phyloP scores from a whole-genome alignment of 371 early-diverging fungal genomes.

The Choanephora cucurbitarum region DNA sequence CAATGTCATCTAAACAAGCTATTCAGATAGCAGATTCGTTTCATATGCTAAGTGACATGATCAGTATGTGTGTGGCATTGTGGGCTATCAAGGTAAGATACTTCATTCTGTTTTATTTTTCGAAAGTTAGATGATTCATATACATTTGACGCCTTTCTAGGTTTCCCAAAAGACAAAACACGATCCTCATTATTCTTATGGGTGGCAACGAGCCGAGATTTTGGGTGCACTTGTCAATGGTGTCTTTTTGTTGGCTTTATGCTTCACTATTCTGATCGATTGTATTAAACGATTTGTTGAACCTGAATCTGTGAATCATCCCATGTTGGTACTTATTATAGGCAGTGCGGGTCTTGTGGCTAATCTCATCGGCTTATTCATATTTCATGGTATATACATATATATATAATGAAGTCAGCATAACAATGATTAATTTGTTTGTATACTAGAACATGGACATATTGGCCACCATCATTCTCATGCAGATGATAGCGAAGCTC shows the following conservation, averaged over 20 bases:
- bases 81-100: constrained; percentile 75
- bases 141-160: constrained; percentile 9
- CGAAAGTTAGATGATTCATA: background rate
- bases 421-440: background rate
- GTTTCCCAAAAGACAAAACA: constrained; percentile 41
- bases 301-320: constrained; percentile 69
- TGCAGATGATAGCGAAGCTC: constrained; percentile 32
- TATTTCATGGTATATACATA: constrained; percentile 69
- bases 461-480: constrained; percentile 16
- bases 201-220: constrained; percentile 91
- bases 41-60: constrained; percentile 90
- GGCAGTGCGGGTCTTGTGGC: constrained; percentile 83
- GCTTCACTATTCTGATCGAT: constrained; percentile 86
- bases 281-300: constrained; percentile 84
- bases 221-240: constrained; percentile 92
- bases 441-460: constrained; percentile 34
- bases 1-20: background rate
- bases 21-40: constrained; percentile 84
- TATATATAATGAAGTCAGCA: background rate
- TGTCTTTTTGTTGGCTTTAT: constrained; percentile 85
- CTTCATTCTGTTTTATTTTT: background rate
- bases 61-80: constrained; percentile 80
- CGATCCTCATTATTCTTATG: constrained; percentile 77
- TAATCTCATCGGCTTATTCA: constrained; percentile 79
- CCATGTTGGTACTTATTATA: constrained; percentile 78